Conservation (phyloP, 169 alveolate species). For the Cryptosporidium tyzzeri region DNA sequence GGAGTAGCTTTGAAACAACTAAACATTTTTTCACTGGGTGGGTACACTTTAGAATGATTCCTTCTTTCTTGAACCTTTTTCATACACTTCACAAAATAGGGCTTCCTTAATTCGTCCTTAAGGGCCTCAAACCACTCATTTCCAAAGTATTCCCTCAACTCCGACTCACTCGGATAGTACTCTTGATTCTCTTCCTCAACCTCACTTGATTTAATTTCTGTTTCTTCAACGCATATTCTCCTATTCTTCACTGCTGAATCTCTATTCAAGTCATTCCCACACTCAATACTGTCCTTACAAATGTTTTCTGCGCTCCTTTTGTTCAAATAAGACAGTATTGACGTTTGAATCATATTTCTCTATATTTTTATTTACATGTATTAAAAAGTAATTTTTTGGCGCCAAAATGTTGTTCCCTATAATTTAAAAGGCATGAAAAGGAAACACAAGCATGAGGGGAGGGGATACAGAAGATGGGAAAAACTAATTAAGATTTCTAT, state of each 20-base stretch:
- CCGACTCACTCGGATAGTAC: constrained; percentile 13
- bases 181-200: neutral
- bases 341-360: neutral
- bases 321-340: constrained; percentile 18
- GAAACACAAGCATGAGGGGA: neutral
- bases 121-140: constrained; percentile 82
- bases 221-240: neutral
- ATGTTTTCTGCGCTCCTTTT: neutral
- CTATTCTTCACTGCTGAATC: neutral
- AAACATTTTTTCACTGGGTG: constrained; percentile 88
- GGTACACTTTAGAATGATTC: constrained; percentile 82
- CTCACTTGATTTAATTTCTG: neutral
- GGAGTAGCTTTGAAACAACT: constrained; percentile 89
- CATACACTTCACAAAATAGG: constrained; percentile 84
- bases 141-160: constrained; percentile 56
- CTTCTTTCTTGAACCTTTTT: constrained; percentile 82
- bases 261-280: neutral
- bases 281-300: neutral
- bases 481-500: neutral
- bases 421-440: too few relatives aligned
- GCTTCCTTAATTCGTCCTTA: constrained; percentile 81
- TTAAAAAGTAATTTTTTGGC: neutral
- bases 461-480: neutral
- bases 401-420: neutral
- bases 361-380: constrained; percentile 12